Evolutionary conservation across 192 early-diverging fungal genomes (phyloP), one percentile per base, ranked within the genome.

Genomic region (Podila epigama): DNA sequence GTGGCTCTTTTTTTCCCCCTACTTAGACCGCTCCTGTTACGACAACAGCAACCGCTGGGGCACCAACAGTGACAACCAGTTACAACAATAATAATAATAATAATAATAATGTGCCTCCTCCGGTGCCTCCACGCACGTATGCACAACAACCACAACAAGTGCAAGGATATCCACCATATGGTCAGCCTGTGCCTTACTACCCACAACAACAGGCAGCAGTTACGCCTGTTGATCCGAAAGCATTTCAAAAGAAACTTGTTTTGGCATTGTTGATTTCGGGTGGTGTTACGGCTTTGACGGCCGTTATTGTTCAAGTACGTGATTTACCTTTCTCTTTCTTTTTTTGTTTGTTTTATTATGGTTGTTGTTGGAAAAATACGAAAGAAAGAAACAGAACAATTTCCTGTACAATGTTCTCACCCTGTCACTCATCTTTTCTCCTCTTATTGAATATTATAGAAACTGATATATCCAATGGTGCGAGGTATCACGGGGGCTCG

Each of bases 81-180:
- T 2, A 8, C 52, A 15, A 13, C 52, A 10, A 25, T 54, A 15
- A 15, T 4, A 22, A 9, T 54, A 27, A 15, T 28, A 48, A 48
- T 15, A 16, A 48, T 8, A 20, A 51, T n/a, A 32, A 27, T 28
- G 50, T 37, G 2, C 60, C 73, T 7, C 73, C 73, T 18, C 73
- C 73, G 37, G 73, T 77, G 15, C 73, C 73, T 11, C 73, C 73
- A 52, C 73, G 73, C 50, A 66, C 51, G 29, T 77, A 77, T 54
- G 57, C 60, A 0, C n/a, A n/a, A n/a, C n/a, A n/a, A n/a, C n/a
- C n/a, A n/a, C n/a, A n/a, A n/a, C n/a, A n/a, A n/a, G n/a, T n/a
- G n/a, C n/a, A n/a, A n/a, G n/a, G n/a, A n/a, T n/a, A n/a, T n/a
- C n/a, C n/a, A n/a, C n/a, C n/a, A n/a, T n/a, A n/a, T n/a, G n/a